Base-by-base conservation (phyloP, 1,139 yeast genomes). In the Candida buenavistaensis region DNA sequence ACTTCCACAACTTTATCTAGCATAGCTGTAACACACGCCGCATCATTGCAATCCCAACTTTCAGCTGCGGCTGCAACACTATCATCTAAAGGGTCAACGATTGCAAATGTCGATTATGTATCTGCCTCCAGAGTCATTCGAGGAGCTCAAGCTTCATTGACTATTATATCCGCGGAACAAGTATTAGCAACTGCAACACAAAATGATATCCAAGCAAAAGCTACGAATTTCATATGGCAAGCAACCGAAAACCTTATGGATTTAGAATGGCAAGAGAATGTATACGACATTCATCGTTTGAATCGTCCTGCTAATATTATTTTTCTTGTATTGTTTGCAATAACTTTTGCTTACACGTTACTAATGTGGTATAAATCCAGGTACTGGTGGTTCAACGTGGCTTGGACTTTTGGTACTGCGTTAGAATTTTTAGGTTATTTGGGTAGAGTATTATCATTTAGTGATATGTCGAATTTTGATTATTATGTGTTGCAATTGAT, bases 401-500 rank as follows among this genome's bases (percentile, higher is more conserved):
- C 64, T 4, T 58, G 60, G 39, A 48, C 57, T 36, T 53, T 59
- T 39, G 64, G 64, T 5, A 55, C 45, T 31, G 50, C 51, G 1
- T 47, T 59, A 15, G 63, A 60, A 45, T 66, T 82, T 33, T 56
- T 75, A 8, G 96, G 96, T 3, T 89, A 85, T 51, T 58, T 78
- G 34, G 90, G 87, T 4, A 67, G 97, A 43, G 55, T 63, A 3
- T 46, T 65, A 26, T 59, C 78, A n/a, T 57, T 76, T 33, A 59
- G 68, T 33, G 62, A 64, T 41, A 60, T 76, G 46, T 54, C 63
- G 6, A 54, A 61, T 29, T 43, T 62, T 31, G 55, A 72, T 41
- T 64, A 65, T 29, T 88, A 71, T 54, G 57, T 86, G 36, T 57
- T 80, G 40, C 96, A 89, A 57, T 75, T 80, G 45, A 73, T 81